Percentiles rank a stretch among this genome's conserved stretches.
phyloP scores from a whole-genome alignment of 2,329 filamentous ascomycete genomes.

The Samsoniella hepiali region DNA sequence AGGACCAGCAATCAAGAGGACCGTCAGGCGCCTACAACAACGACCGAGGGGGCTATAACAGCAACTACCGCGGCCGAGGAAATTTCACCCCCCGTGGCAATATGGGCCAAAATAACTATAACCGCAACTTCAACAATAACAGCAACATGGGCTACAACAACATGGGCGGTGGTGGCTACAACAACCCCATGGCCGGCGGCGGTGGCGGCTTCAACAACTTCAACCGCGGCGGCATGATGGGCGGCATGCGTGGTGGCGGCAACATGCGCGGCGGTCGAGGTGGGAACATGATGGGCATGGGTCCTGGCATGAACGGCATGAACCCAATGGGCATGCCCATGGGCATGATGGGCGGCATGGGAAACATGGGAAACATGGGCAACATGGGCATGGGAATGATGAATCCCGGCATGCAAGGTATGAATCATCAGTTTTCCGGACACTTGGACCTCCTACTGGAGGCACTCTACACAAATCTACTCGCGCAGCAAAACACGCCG shows the following conservation, averaged over 20 bases:
- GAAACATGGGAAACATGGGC: conserved; percentile 31
- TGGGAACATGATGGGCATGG: conserved; percentile 48
- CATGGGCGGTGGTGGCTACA: conserved; percentile 45
- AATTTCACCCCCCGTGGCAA: conserved; percentile 45
- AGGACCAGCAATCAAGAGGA: conserved; percentile 58
- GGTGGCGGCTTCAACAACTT: conserved; percentile 52
- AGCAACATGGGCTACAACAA: conserved; percentile 40
- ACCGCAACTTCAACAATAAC: conserved; percentile 41
- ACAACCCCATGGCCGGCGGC: conserved; percentile 50
- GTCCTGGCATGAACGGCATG: conserved; percentile 31
- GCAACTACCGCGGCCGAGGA: conserved; percentile 53
- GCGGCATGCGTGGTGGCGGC: conserved; percentile 45
- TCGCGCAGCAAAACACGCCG: not conserved
- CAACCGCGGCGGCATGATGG: conserved; percentile 47
- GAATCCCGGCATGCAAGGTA: conserved; percentile 35
- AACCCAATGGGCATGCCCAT: conserved; percentile 39
- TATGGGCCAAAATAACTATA: conserved; percentile 46
- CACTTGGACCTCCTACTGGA: conserved; percentile 43
- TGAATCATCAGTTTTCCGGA: conserved; percentile 16
- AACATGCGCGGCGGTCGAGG: conserved; percentile 50
- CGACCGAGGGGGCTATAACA: conserved; percentile 43
- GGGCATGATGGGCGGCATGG: conserved; percentile 54
- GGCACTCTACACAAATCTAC: conserved; percentile 28
- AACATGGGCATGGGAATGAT: conserved; percentile 35
- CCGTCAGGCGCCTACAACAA: conserved; percentile 50